A percentile compares a stretch with the other conserved stretches of the same genome.
Conservation (phyloP, 2,329 filamentous ascomycete species). For the Fusarium succisae region DNA sequence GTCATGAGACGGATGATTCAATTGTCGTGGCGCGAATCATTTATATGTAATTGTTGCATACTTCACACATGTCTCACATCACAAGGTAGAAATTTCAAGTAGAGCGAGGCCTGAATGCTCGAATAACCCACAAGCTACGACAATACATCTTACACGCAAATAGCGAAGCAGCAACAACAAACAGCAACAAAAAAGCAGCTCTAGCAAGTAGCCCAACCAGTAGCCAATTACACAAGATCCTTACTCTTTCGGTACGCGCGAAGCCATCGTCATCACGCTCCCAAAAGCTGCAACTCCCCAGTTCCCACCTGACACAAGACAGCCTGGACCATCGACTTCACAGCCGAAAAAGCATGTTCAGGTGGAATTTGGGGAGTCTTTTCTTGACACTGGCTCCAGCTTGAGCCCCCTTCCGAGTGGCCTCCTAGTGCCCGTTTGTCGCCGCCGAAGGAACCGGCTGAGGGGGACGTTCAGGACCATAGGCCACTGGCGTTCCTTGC, state of each 20-base stretch:
- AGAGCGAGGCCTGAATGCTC: conserved; percentile 29
- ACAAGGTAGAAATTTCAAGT: not conserved
- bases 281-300: conserved; percentile 10
- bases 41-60: not conserved
- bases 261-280: conserved; percentile 4
- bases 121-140: conserved; percentile 41
- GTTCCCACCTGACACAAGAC: conserved; percentile 2
- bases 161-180: conserved; percentile 28
- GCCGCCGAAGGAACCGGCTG: conserved; percentile 47
- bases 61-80: conserved; percentile 11
- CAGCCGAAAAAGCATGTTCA: not conserved
- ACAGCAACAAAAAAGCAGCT: conserved; percentile 32
- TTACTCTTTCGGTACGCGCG: not conserved
- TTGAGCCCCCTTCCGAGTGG: conserved; percentile 29
- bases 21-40: not conserved
- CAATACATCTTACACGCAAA: conserved; percentile 41
- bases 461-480: conserved; percentile 60
- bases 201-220: conserved; percentile 28
- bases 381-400: conserved; percentile 10
- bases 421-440: conserved; percentile 57
- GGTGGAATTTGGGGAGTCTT: not conserved
- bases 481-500: conserved; percentile 52
- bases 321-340: not conserved
- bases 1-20: not conserved
- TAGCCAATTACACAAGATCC: conserved; percentile 24